These are phyloP conservation scores for Globisporangium middletonii DNA, from an alignment of 352 stramenopile species.

Conservation along the genomic window DNA sequence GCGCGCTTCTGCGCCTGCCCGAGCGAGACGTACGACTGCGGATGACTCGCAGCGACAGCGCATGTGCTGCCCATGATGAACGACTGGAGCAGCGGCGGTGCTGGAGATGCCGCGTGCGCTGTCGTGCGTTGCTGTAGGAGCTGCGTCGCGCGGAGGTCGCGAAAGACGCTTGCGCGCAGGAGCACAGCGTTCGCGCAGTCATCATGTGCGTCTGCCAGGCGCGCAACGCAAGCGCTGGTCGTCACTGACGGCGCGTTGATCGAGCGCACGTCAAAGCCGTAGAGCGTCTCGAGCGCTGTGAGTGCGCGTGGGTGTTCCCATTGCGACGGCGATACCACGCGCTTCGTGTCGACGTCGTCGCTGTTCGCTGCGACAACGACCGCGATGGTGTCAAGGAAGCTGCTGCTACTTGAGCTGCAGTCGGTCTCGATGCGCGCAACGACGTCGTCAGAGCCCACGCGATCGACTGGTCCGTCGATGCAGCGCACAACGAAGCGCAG, in stretches of 20 bases:
- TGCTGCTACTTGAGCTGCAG: neutral
- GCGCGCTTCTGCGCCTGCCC: slow-evolving; percentile 25
- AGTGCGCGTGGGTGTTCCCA: slow-evolving; percentile 4
- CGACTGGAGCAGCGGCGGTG: slow-evolving; percentile 8
- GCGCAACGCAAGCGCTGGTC: neutral
- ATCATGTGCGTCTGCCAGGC: neutral
- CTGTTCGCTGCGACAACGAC: neutral
- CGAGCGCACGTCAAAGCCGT: slow-evolving; percentile 17
- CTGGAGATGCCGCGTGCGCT: neutral
- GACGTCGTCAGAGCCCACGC: slow-evolving; percentile 13
- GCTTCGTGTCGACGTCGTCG: neutral
- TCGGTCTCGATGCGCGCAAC: slow-evolving; percentile 2
- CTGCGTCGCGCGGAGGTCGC: slow-evolving; percentile 17
- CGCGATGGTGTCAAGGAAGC: neutral
- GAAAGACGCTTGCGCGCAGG: slow-evolving; percentile 15
- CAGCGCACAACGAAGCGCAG: slow-evolving; percentile 20
- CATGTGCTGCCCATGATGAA: slow-evolving; percentile 2
- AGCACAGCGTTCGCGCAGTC: slow-evolving; percentile 17
- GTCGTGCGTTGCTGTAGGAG: slow-evolving; percentile 17
- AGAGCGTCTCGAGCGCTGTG: slow-evolving; percentile 8
- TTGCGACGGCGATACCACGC: neutral
- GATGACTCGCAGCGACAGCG: slow-evolving; percentile 1
- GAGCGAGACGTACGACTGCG: slow-evolving; percentile 27
- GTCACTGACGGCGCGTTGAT: neutral
- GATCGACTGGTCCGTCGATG: slow-evolving; percentile 3